Evolutionary conservation across 116 monocot genomes (phyloP), one percentile per base, ranked within the genome.

Genomic region (Dioscorea cayenensis): DNA sequence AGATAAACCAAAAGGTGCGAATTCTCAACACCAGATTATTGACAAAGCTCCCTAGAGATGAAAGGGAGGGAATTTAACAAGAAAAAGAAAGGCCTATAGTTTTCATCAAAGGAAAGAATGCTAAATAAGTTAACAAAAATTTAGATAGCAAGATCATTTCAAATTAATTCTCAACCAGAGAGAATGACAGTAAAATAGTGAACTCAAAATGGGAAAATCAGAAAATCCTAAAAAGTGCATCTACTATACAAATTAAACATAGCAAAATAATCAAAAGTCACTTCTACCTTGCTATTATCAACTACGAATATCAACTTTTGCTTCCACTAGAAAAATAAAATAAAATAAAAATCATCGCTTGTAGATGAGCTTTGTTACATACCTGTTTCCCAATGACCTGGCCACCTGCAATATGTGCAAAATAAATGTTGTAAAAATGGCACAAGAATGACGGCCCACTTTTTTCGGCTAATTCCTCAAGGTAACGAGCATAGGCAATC

Each of bases 371-470:
- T 20, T 35, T 36, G 35, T 13, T 16, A 65, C 11, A 35, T 85
- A 93, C 93, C 97, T 90, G 79, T 74, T 77, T 84, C 36, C 97
- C 93, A 36, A 97, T 90, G 9, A 65, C 81, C 51, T 71, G 75
- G 70, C 97, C 93, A 59, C 97, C 97, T 16, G 78, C 69, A 17
- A 81, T 71, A 77, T 90, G 97, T 51, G 88, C 88, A 78, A 97
- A 93, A 67, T 97, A 93, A n/a, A 93, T 82, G 77, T 97, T 97
- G 72, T 97, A 97, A 36, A 89, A 81, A 80, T 97, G 97, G 67
- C 88, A 86, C 28, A 97, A 83, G 68, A 97, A 93, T 6, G 93
- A 90, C 35, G 97, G 93, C n/a, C 77, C 75, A 75, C 81, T 90
- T 64, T 63, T 88, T 38, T 76, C 88, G 71, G 90, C 86, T 66